These are phyloP conservation scores for Tricholoma saponaceum DNA, from an alignment of 768 basidiomycete species.

Conservation along the genomic window DNA sequence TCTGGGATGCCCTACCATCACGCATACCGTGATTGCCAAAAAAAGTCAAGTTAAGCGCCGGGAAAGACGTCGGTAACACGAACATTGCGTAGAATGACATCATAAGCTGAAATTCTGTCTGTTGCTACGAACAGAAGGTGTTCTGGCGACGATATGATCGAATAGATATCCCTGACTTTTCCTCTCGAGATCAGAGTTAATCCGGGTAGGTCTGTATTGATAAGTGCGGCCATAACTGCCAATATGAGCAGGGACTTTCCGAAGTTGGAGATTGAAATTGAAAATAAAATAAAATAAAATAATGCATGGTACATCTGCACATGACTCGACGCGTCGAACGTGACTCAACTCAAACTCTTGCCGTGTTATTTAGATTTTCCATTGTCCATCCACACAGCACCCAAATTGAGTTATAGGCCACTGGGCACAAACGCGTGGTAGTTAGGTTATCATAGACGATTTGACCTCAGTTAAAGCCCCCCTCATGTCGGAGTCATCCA, in stretches of 20 bases:
- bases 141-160: constrained; percentile 55
- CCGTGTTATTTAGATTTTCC: too few relatives aligned
- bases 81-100: constrained; percentile 92
- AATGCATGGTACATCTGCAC: too few relatives aligned
- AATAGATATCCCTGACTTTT: constrained; percentile 96
- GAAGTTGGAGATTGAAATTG: too few relatives aligned
- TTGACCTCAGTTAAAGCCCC: too few relatives aligned
- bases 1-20: constrained; percentile 82
- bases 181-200: constrained; percentile 79
- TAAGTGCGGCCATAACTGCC: constrained; percentile 31
- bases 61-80: background rate
- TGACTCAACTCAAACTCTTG: too few relatives aligned
- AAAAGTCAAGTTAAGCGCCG: constrained; percentile 2
- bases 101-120: constrained; percentile 95
- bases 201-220: constrained; percentile 52
- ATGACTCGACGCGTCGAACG: too few relatives aligned
- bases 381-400: too few relatives aligned
- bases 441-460: too few relatives aligned
- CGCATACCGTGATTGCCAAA: background rate
- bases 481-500: too few relatives aligned
- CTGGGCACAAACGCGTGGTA: too few relatives aligned
- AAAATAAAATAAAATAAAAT: too few relatives aligned
- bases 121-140: constrained; percentile 90
- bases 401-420: too few relatives aligned
- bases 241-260: background rate